A percentile compares a stretch with the other conserved stretches of the same genome.
These are phyloP conservation scores for Sporobolomyces pararoseus DNA, from an alignment of 768 basidiomycete genomes.

Conservation along the genomic window DNA sequence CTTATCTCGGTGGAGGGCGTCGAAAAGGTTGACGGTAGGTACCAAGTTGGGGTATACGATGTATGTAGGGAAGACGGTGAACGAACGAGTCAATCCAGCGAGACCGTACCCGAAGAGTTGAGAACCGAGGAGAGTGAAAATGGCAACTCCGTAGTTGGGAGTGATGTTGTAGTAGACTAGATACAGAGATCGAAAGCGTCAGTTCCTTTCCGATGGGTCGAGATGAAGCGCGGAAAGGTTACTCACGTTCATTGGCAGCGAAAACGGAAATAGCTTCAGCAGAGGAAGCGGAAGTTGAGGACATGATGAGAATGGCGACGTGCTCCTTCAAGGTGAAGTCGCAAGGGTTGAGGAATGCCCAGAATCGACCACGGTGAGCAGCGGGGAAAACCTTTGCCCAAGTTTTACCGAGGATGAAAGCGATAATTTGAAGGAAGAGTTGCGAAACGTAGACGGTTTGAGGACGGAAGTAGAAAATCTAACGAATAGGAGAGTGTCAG, in stretches of 20 bases:
- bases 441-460: constrained; percentile 46
- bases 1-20: constrained; percentile 45
- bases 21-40: constrained; percentile 42
- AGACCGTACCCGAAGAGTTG: constrained; percentile 47
- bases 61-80: constrained; percentile 44
- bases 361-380: constrained; percentile 43
- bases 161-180: constrained; percentile 44
- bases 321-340: constrained; percentile 49
- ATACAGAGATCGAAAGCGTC: not conserved
- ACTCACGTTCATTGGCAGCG: constrained; percentile 34
- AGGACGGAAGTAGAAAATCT: constrained; percentile 53
- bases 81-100: constrained; percentile 37
- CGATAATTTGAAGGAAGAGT: constrained; percentile 48
- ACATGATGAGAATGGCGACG: constrained; percentile 30
- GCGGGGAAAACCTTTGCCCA: constrained; percentile 39
- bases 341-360: constrained; percentile 47
- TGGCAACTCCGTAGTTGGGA: constrained; percentile 46
- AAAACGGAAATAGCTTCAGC: constrained; percentile 39
- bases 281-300: constrained; percentile 35
- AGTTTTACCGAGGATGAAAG: constrained; percentile 46
- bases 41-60: constrained; percentile 32
- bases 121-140: constrained; percentile 46
- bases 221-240: too few species aligned
- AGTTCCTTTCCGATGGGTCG: not conserved
- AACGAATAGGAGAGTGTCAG: constrained; percentile 44